Evolutionary conservation across 2,329 filamentous ascomycete species (phyloP).

Genomic region (Diaporthe sp.): DNA sequence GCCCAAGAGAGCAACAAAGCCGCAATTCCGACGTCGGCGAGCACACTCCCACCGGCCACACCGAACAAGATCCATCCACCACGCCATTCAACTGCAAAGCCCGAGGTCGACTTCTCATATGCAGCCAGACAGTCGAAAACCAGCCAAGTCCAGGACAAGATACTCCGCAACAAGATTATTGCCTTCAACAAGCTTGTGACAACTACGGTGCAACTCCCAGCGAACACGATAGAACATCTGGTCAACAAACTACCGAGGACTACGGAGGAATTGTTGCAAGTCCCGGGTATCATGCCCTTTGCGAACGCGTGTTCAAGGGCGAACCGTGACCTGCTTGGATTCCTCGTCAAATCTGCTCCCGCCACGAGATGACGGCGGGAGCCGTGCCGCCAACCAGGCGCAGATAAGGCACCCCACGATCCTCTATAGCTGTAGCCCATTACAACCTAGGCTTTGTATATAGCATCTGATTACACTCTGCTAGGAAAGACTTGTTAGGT

Average conservation of each 20-base stretch:
- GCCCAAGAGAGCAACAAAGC: background rate
- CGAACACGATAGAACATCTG: slow-evolving; percentile 26
- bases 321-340: slow-evolving; percentile 31
- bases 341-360: slow-evolving; percentile 30
- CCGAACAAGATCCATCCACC: background rate
- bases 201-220: slow-evolving; percentile 13
- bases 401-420: no score
- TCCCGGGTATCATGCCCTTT: slow-evolving; percentile 31
- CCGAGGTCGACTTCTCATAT: background rate
- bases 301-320: slow-evolving; percentile 36
- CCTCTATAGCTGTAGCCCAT: no score
- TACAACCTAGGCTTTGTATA: no score
- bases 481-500: no score
- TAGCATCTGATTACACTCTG: no score
- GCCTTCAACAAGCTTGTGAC: slow-evolving; percentile 39
- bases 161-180: slow-evolving; percentile 34
- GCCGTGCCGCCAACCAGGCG: no score
- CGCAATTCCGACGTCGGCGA: background rate
- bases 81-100: background rate
- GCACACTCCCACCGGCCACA: background rate
- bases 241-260: slow-evolving; percentile 7
- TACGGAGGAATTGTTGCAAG: slow-evolving; percentile 6
- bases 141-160: background rate
- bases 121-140: background rate
- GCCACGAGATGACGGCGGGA: background rate